Evolutionary conservation across 495 filamentous ascomycete genomes (phyloP), one percentile per base, ranked within the genome.

Genomic region (Penicillium cinerascens): DNA sequence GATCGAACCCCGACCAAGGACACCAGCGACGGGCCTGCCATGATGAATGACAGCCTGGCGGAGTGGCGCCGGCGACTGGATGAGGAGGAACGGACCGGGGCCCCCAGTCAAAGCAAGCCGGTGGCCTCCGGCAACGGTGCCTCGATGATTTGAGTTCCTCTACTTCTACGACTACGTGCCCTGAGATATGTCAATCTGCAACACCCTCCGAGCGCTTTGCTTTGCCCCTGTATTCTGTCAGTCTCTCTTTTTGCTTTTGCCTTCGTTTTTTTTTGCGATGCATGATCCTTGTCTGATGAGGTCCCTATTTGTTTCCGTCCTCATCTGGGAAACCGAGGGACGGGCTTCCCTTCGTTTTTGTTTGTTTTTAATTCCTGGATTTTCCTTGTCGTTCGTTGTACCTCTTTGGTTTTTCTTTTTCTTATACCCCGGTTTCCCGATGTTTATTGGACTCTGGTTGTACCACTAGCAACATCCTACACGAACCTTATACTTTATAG

Each of bases 51-150:
- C 59, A 87, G 82, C 61, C 61, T 91, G 38, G 83, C 86, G 5
- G 85, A 87, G 61, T 91, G 87, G 87, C 73, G 87, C 49, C 86
- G 86, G 60, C 69, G 84, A 55, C 71, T 91, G 49, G 87, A 91
- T 56, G 79, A 79, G 27, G 82, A 86, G 49, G 82, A 86, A 54
- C 61, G 68, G 21, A 59, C 54, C 33, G 58, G 50, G 20, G 59
- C 57, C 49, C 13, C 29, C 29, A 33, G 66, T 20, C 63, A 67
- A 48, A 56, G 49, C 47, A 65, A 66, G 55, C 59, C 61, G 4
- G 46, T 68, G 51, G 61, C 51, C 35, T 40, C 62, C 37, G 60
- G 47, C 47, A 59, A 57, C 25, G 54, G 51, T 29, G 50, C 55
- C 27, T 35, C 63, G 10, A 44, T 49, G 37, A 18, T 76, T 55